These are phyloP conservation scores for Crepidotus sp. DNA, from an alignment of 1,284 basidiomycete genomes.

Conservation along the genomic window DNA sequence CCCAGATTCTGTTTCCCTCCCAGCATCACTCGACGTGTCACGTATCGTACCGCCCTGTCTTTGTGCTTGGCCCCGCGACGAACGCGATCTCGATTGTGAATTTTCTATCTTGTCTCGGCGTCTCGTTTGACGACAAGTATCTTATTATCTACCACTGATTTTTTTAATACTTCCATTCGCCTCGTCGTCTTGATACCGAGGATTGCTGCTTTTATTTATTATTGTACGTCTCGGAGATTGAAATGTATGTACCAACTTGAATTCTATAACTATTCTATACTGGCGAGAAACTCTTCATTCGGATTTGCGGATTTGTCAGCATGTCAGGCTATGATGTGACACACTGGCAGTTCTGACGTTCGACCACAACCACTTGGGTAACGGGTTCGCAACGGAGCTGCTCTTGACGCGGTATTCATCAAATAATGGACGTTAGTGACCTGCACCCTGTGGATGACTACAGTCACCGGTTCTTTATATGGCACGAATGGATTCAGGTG, in stretches of 20 bases:
- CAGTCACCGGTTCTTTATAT: constrained; percentile 73
- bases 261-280: too few species aligned
- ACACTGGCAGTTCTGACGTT: too few species aligned
- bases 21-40: constrained; percentile 45
- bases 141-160: neutral
- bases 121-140: neutral
- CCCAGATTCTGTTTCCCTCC: constrained; percentile 39
- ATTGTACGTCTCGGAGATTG: neutral
- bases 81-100: constrained; percentile 42
- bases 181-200: neutral
- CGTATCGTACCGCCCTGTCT: constrained; percentile 52
- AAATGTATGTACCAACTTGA: neutral
- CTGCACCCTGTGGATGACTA: constrained; percentile 73
- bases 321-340: too few species aligned
- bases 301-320: too few species aligned
- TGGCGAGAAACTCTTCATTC: too few species aligned
- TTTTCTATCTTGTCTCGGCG: constrained; percentile 24
- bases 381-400: too few species aligned
- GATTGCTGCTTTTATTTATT: neutral
- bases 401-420: neutral
- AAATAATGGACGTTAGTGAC: constrained; percentile 56
- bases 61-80: constrained; percentile 47
- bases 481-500: constrained; percentile 80
- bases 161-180: constrained; percentile 7
- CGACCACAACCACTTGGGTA: too few species aligned